phyloP scores from a whole-genome alignment of 2,329 filamentous ascomycete genomes.

The Macroventuria anomochaeta region DNA sequence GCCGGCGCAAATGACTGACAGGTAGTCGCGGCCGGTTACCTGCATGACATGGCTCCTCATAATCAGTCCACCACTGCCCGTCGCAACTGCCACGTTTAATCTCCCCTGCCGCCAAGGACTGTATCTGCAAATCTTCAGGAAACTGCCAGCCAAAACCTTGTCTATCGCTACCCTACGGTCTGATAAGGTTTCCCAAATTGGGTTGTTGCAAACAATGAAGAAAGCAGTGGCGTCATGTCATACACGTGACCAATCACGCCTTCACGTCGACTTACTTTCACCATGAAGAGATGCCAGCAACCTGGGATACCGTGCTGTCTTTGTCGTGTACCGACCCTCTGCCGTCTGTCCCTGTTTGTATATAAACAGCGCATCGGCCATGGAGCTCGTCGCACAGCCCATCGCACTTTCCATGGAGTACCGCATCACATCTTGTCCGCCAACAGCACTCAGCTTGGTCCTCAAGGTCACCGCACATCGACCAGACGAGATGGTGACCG shows the following conservation, averaged over 20 bases:
- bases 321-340: neutral
- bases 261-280: constrained; percentile 6
- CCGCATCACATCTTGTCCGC: neutral
- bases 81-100: too few relatives aligned
- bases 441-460: constrained; percentile 1
- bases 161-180: neutral
- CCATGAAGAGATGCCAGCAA: neutral
- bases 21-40: too few relatives aligned
- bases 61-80: too few relatives aligned
- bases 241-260: neutral
- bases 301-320: neutral
- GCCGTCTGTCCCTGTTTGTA: constrained; percentile 2
- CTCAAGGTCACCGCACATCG: neutral
- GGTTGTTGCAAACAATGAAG: neutral
- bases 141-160: neutral
- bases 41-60: too few relatives aligned
- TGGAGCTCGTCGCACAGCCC: neutral
- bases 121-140: neutral
- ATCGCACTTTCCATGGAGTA: neutral
- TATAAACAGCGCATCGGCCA: constrained; percentile 2
- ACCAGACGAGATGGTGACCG: neutral
- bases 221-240: neutral
- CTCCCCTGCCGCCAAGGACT: too few relatives aligned
- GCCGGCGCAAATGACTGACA: too few relatives aligned
- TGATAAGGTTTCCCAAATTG: neutral